Percentiles rank a stretch among this genome's conserved stretches.
phyloP scores from a whole-genome alignment of 2,329 filamentous ascomycete genomes.

The Aspergillus sp. region DNA sequence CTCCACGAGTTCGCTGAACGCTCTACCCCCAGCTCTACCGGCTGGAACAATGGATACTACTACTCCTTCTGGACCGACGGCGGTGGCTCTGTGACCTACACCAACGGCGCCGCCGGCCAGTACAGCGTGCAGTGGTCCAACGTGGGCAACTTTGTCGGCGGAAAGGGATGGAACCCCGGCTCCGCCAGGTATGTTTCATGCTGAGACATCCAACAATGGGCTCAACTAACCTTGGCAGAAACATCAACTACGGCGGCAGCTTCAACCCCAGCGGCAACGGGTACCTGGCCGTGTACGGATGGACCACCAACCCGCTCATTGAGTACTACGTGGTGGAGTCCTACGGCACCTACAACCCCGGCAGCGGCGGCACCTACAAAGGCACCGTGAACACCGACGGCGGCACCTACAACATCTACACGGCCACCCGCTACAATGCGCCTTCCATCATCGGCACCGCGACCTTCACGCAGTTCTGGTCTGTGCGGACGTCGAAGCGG shows the following conservation, averaged over 20 bases:
- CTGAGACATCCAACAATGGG: too few relatives aligned
- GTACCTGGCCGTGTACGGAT: conserved; percentile 41
- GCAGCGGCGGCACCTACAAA: conserved; percentile 22
- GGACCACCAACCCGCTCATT: conserved; percentile 35
- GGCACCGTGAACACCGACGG: conserved; percentile 39
- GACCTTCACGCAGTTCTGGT: conserved; percentile 46
- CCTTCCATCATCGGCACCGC: conserved; percentile 40
- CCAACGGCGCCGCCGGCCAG: conserved; percentile 42
- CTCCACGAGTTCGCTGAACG: conserved; percentile 9
- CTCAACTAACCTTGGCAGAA: conserved; percentile 2
- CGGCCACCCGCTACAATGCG: conserved; percentile 34
- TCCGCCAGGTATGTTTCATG: conserved; percentile 41
- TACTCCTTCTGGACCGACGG: conserved; percentile 52
- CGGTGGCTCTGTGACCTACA: conserved; percentile 44
- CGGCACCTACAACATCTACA: conserved; percentile 37
- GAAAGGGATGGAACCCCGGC: conserved; percentile 59
- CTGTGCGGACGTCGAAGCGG: conserved; percentile 36
- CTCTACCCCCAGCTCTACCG: conserved; percentile 27
- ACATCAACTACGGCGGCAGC: conserved; percentile 29
- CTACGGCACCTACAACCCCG: conserved; percentile 33
- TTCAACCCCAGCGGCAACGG: conserved; percentile 31
- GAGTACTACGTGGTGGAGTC: conserved; percentile 40
- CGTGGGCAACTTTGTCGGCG: conserved; percentile 54
- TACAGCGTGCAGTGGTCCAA: conserved; percentile 49
- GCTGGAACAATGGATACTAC: conserved; percentile 44